Percentiles rank a stretch among this genome's conserved stretches.
Conservation (phyloP, 108 stramenopile species). For the Skeletonema menzelii region DNA sequence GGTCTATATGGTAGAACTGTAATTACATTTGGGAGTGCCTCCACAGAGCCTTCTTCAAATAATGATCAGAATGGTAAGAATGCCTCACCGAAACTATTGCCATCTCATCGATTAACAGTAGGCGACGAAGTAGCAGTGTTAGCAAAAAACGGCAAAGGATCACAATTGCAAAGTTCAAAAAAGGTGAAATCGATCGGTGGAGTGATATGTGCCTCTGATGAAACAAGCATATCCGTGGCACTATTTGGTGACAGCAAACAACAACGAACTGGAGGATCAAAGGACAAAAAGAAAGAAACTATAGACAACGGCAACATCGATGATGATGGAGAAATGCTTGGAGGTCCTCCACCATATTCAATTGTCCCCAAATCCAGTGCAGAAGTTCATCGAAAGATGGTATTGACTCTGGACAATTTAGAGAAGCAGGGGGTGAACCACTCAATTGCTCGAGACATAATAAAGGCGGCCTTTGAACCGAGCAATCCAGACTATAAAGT, state of each 20-base stretch:
- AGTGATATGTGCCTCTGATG: conserved; percentile 69
- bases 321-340: conserved; percentile 45
- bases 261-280: conserved; percentile 4
- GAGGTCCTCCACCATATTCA: conserved; percentile 53
- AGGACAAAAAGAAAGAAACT: conserved; percentile 19
- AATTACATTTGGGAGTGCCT: conserved; percentile 40
- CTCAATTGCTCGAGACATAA: conserved; percentile 65
- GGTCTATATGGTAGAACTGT: conserved; percentile 86
- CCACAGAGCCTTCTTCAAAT: neutral
- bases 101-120: conserved; percentile 79
- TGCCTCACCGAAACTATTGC: conserved; percentile 35
- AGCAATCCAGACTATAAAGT: neutral
- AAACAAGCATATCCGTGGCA: conserved; percentile 68
- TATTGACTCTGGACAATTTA: conserved; percentile 62
- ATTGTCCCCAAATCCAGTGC: conserved; percentile 72
- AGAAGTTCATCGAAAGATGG: conserved; percentile 76
- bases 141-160: conserved; percentile 43
- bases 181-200: conserved; percentile 45
- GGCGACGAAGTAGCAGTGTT: conserved; percentile 89
- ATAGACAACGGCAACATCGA: conserved; percentile 30
- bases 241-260: conserved; percentile 46
- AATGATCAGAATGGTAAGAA: neutral
- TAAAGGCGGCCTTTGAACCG: conserved; percentile 63
- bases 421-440: conserved; percentile 65
- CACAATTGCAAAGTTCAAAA: conserved; percentile 10